These are phyloP conservation scores for Ottelia alismoides DNA, from an alignment of 106 monocot genomes.

Conservation along the genomic window DNA sequence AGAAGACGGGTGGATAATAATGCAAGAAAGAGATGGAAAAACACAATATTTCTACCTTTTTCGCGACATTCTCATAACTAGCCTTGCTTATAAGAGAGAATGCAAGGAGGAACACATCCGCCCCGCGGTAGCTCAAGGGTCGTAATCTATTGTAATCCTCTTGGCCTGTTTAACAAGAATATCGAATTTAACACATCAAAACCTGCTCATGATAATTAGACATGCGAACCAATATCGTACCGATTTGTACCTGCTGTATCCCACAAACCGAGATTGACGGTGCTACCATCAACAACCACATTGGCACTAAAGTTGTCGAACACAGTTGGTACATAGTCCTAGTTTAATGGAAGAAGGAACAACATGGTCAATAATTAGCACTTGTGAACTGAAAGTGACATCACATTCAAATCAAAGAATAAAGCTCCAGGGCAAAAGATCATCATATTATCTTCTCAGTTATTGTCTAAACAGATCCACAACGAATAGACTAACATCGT, in stretches of 20 bases:
- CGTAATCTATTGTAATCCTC: constrained; percentile 70
- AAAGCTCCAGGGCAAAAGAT: too few relatives aligned
- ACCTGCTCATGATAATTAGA: neutral
- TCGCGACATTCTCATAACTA: constrained; percentile 64
- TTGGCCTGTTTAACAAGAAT: constrained; percentile 33
- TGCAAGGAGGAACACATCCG: constrained; percentile 60
- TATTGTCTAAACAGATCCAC: too few relatives aligned
- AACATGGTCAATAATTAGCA: constrained; percentile 6
- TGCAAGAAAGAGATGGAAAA: neutral
- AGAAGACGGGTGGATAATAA: neutral
- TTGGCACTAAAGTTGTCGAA: constrained; percentile 76
- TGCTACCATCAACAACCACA: constrained; percentile 53
- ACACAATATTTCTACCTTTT: constrained; percentile 27
- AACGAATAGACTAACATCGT: too few relatives aligned
- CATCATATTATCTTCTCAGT: too few relatives aligned
- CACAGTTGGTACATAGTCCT: constrained; percentile 63
- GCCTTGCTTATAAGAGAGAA: constrained; percentile 75
- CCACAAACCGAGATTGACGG: constrained; percentile 55
- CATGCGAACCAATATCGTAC: neutral
- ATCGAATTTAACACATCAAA: neutral
- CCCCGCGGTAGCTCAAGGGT: constrained; percentile 66
- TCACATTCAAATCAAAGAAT: too few relatives aligned
- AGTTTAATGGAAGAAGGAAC: neutral
- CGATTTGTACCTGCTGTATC: constrained; percentile 42
- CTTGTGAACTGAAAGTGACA: neutral